Base-by-base conservation (phyloP, 1,284 basidiomycete genomes). In the Cryptococcus amylolentus region DNA sequence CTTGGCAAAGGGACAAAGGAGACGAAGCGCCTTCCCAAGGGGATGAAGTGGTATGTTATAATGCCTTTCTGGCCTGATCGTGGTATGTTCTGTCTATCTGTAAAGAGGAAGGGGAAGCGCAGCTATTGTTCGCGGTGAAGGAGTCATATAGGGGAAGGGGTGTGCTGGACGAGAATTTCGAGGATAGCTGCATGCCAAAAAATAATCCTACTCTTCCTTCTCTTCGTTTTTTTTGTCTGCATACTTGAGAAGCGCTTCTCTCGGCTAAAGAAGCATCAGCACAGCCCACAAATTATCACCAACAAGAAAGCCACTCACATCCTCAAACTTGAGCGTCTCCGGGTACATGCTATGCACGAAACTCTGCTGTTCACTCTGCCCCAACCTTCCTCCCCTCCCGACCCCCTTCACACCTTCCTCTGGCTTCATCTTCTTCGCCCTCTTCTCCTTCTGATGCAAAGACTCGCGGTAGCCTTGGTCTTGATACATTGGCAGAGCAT, bases 181-280 rank as follows among this genome's bases (percentile, higher is more conserved):
- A 10, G 31, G 31, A 35, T 35, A 6, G 31, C 6, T 35, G 6
- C 31, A 35, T 35, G 3, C 31, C 10, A 35, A 35, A 10, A 10
- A 35, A 35, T 1, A 6, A 35, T 8, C 20, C 40, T 52, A 23
- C 20, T 37, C 31, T 18, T 51, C 28, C 54, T 72, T 61, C 51
- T 68, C 62, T 54, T 72, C 60, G 31, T 90, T 84, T 66, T 86
- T 86, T 63, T 80, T 75, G 23, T 86, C 80, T 20, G 94, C 95
- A 69, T 95, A 98, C 78, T 88, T 92, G 81, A 98, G 87, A 61
- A 98, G 79, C 4, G 95, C 95, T 79, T 97, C 93, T 62, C 95
- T 86, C 35, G 95, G 95, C 89, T 98, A 80, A 4, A 27, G 7
- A 20, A 23, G 41, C n/a, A 45, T 63, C 52, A 63, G 56, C 48